Evolutionary conservation across 495 filamentous ascomycete species (phyloP), one percentile per base, ranked within the genome.

Genomic region (Trichoderma parareesei): DNA sequence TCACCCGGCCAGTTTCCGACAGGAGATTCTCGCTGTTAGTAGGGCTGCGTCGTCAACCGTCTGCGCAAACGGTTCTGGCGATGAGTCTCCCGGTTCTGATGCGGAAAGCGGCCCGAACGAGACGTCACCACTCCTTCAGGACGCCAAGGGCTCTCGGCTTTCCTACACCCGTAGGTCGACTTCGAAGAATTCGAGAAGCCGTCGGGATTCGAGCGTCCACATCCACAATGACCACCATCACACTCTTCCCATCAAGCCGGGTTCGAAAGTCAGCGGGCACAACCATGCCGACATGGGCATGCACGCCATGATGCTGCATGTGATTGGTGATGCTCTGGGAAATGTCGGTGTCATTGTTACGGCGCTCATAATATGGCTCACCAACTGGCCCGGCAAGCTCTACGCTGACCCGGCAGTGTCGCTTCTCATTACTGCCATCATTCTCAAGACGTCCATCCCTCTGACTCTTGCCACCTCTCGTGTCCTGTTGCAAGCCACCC

Each of bases 261-360:
- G 75, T 33, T 82, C 87, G 66, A 46, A 44, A 41, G 82, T 83
- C 49, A 82, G 85, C 11, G 82, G 86, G 37, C 91, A 95, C 75
- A 87, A 78, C 18, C 93, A 97, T 71, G 83, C 77, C 41, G 94
- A 98, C 69, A 89, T 98, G 73, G 96, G 96, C 76, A 98, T 98
- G 94, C 90, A 91, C 38, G 94, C 93, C 68, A 93, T 98, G 75
- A 88, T 98, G 75, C 84, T 98, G 7, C 94, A 98, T 71, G 94
- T 98, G 42, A 83, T 97, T 75, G 94, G 94, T 20, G 94, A 99
- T 75, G 94, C 94, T 0, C 85, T 99, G 8, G 95, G 95, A 66
- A 99, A 99, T 68, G 86, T 99, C 62, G 94, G 95, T 67, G 94
- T 99, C 63, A 99, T 99, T 60, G 81, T 79, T n/a, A 92, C 93